Evolutionary conservation across 441 rosid species (phyloP).

Genomic region (Raphanus hybrid): DNA sequence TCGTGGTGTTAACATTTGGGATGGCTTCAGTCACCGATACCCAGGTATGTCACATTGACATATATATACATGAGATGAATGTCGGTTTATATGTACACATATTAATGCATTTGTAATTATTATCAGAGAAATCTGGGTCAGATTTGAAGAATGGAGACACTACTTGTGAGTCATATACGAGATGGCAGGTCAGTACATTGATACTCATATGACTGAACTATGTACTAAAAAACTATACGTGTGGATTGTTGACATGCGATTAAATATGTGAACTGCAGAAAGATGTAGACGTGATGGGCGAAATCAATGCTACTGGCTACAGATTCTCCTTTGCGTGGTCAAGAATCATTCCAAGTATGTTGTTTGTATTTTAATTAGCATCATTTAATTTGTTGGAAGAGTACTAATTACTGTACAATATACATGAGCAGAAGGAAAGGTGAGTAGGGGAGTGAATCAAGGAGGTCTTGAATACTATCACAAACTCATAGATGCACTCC

Average conservation of each 20-base stretch:
- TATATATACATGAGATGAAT: not conserved
- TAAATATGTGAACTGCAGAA: constrained; percentile 10
- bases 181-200: constrained; percentile 12
- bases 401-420: not conserved
- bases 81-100: too few species aligned
- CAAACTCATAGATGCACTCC: constrained; percentile 3
- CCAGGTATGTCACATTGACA: constrained; percentile 9
- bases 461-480: constrained; percentile 30
- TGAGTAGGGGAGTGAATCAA: constrained; percentile 25
- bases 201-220: not conserved
- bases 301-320: constrained; percentile 25
- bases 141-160: constrained; percentile 35
- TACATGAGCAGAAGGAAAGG: constrained; percentile 36
- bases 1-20: constrained; percentile 38
- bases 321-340: constrained; percentile 41
- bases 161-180: constrained; percentile 21
- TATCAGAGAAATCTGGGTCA: constrained; percentile 27
- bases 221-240: not conserved
- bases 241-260: not conserved
- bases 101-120: not conserved
- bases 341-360: constrained; percentile 39
- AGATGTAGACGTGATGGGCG: constrained; percentile 14
- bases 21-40: constrained; percentile 38
- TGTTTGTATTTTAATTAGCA: not conserved
- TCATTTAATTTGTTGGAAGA: not conserved